Percentiles rank a stretch among this genome's conserved stretches.
phyloP scores from a whole-genome alignment of 768 basidiomycete genomes.

The Pleurotus pulmonarius region DNA sequence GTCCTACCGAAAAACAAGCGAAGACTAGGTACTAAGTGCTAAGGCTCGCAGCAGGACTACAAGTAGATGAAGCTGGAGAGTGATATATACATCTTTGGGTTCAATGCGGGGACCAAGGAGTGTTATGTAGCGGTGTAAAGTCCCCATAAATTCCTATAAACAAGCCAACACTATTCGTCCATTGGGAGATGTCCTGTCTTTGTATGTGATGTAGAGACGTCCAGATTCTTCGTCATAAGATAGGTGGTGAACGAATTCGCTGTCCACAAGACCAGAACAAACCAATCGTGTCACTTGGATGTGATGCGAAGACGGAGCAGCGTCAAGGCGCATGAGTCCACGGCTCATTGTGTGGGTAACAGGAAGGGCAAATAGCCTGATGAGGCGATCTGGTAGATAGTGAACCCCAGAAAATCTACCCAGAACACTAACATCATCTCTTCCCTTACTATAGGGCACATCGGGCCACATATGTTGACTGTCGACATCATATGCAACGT shows the following conservation, averaged over 20 bases:
- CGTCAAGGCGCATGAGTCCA: neutral
- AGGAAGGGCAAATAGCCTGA: neutral
- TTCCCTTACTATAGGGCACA: neutral
- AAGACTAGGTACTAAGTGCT: too few species aligned
- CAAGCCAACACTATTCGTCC: too few species aligned
- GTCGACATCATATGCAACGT: neutral
- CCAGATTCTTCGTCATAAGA: conserved; percentile 8
- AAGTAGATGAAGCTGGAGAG: too few species aligned
- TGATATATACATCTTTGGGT: too few species aligned
- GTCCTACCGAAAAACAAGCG: too few species aligned
- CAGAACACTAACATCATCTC: neutral
- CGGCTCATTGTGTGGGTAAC: neutral
- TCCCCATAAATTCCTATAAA: too few species aligned
- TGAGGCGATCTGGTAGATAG: neutral
- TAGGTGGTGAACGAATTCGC: neutral
- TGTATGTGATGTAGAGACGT: too few species aligned
- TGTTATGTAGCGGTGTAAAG: too few species aligned
- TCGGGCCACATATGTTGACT: neutral
- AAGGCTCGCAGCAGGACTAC: too few species aligned
- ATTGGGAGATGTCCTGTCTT: too few species aligned
- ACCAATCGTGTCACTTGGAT: neutral
- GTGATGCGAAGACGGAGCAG: neutral
- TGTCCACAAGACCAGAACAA: neutral
- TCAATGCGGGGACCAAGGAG: too few species aligned
- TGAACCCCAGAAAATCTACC: neutral